Evolutionary conservation across 2,329 filamentous ascomycete genomes (phyloP).

Genomic region (Coleophoma eucalyptorum): DNA sequence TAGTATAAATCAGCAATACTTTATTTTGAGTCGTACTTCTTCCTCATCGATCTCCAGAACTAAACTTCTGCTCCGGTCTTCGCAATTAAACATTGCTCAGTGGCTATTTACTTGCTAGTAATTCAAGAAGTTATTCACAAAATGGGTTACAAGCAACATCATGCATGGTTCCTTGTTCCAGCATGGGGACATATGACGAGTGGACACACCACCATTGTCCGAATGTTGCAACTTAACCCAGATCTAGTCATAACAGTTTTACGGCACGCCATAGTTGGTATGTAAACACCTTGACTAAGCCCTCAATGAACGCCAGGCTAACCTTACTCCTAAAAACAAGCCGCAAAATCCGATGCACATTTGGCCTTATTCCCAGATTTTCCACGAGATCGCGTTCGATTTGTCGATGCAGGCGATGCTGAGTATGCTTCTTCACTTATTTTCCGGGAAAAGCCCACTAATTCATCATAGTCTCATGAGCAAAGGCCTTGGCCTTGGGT

Average conservation of each 20-base stretch:
- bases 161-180: background rate
- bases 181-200: slow-evolving; percentile 6
- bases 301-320: background rate
- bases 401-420: background rate
- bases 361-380: background rate
- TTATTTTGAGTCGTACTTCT: too few relatives aligned
- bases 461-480: background rate
- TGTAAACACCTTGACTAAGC: background rate
- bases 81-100: too few relatives aligned
- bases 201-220: slow-evolving; percentile 3
- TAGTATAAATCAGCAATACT: too few relatives aligned
- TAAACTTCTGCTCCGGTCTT: too few relatives aligned
- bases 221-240: slow-evolving; percentile 6
- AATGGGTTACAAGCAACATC: slow-evolving; percentile 4
- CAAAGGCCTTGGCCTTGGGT: background rate
- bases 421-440: background rate
- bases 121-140: background rate
- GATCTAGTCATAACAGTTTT: slow-evolving; percentile 1
- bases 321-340: background rate
- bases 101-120: too few relatives aligned
- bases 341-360: background rate
- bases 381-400: background rate
- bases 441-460: background rate
- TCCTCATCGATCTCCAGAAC: too few relatives aligned
- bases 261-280: slow-evolving; percentile 2